Evolutionary conservation across 2,329 filamentous ascomycete genomes (phyloP).

Genomic region (Penicillium concentricum): DNA sequence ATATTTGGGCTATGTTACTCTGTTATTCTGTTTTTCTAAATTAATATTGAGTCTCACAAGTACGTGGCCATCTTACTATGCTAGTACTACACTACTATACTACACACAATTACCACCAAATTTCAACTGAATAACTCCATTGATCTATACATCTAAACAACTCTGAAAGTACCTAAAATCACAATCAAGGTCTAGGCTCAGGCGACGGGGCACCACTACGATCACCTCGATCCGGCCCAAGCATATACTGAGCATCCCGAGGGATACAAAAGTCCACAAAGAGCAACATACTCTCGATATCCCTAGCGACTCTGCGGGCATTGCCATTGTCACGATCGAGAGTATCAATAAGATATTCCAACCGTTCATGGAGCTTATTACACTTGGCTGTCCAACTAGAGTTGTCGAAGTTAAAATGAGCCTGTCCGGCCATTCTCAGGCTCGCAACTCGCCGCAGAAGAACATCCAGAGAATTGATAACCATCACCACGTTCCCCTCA

Average conservation of each 20-base stretch:
- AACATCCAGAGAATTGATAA: background rate
- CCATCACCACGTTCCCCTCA: background rate
- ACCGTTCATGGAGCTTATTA: background rate
- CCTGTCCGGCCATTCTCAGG: conserved; percentile 2
- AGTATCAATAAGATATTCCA: background rate
- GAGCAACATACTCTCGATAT: background rate
- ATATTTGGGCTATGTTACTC: too few species aligned
- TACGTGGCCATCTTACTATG: background rate
- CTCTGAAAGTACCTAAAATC: background rate
- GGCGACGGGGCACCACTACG: conserved; percentile 8
- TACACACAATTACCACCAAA: background rate
- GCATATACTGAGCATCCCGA: background rate
- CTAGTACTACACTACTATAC: background rate
- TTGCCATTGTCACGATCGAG: background rate
- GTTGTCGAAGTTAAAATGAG: background rate
- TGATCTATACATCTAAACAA: background rate
- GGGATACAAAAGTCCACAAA: background rate
- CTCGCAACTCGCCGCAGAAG: background rate
- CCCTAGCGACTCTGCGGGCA: background rate
- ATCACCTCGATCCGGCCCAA: background rate
- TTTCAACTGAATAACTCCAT: background rate
- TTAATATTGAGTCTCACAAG: background rate
- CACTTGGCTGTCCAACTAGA: background rate
- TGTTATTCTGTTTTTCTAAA: background rate
- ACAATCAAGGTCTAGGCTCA: background rate